phyloP scores from a whole-genome alignment of 495 filamentous ascomycete species.

The Schizothecium vesticola region DNA sequence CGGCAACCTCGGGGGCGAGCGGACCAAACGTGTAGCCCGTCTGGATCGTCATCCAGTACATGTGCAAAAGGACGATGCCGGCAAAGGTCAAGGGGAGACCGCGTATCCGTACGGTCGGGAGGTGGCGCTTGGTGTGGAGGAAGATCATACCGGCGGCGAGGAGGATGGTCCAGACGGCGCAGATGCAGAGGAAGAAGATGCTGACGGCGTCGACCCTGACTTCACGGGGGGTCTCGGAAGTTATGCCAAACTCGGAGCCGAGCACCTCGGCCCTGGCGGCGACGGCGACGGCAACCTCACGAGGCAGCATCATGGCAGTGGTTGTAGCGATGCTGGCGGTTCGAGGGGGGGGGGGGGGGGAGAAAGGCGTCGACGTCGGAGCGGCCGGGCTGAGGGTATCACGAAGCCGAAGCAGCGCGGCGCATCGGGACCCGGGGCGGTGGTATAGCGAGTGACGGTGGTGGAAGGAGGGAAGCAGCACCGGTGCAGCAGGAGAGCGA shows the following conservation, averaged over 20 bases:
- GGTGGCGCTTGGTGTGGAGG: conserved; percentile 50
- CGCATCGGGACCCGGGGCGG: neutral
- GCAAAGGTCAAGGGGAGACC: conserved; percentile 54
- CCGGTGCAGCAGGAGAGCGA: neutral
- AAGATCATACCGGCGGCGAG: conserved; percentile 49
- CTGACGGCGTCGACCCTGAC: conserved; percentile 23
- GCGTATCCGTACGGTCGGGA: conserved; percentile 58
- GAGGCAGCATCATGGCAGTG: conserved; percentile 24
- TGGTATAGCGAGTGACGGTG: neutral
- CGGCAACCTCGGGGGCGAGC: conserved; percentile 41
- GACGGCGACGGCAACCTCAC: conserved; percentile 5
- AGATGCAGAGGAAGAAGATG: conserved; percentile 32
- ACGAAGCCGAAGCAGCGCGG: neutral
- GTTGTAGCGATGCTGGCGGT: neutral
- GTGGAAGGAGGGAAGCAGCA: neutral
- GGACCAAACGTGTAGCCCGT: conserved; percentile 57
- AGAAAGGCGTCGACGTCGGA: neutral
- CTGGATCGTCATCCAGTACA: conserved; percentile 57
- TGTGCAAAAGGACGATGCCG: conserved; percentile 56
- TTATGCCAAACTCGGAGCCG: conserved; percentile 32
- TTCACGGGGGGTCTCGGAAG: conserved; percentile 22
- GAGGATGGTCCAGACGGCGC: conserved; percentile 51
- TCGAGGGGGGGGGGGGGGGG: neutral
- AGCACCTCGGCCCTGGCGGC: conserved; percentile 2
- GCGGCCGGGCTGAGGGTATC: neutral